A percentile compares a stretch with the other conserved stretches of the same genome.
These are phyloP conservation scores for Tilletia setariae DNA, from an alignment of 1,284 basidiomycete genomes.

Conservation along the genomic window DNA sequence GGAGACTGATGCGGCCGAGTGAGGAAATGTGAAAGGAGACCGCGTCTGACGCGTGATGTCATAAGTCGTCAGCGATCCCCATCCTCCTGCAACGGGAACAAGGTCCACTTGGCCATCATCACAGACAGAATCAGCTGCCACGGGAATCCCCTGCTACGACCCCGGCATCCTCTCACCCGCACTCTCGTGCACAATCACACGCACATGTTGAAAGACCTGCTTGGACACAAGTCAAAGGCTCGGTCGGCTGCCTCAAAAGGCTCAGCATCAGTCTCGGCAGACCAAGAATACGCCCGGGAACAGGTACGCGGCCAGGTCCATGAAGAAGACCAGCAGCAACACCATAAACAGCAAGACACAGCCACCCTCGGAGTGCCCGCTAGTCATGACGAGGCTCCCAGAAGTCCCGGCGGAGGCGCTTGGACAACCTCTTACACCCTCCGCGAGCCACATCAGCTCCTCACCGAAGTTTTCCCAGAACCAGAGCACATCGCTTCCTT, in stretches of 20 bases:
- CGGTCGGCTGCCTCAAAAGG: background rate
- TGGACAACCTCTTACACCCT: conserved; percentile 3
- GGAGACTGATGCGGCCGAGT: too few relatives aligned
- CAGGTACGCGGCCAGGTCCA: background rate
- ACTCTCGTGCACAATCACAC: too few relatives aligned
- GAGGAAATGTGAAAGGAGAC: too few relatives aligned
- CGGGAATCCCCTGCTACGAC: too few relatives aligned
- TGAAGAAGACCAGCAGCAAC: background rate
- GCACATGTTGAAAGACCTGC: too few relatives aligned
- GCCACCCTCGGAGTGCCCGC: background rate
- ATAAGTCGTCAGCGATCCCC: too few relatives aligned
- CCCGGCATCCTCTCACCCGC: too few relatives aligned
- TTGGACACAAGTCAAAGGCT: background rate
- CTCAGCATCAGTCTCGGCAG: background rate
- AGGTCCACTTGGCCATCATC: too few relatives aligned
- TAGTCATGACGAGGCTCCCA: background rate
- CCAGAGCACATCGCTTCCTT: conserved; percentile 41
- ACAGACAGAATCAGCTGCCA: too few relatives aligned
- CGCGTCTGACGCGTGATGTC: too few relatives aligned
- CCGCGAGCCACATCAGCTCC: conserved; percentile 27
- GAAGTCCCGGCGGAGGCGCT: conserved; percentile 7
- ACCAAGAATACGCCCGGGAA: background rate
- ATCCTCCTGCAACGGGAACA: too few relatives aligned
- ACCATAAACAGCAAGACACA: background rate
- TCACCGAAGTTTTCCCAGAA: conserved; percentile 35